Conservation (phyloP, 305 asterid genomes). For the Fraxinus baroniana region DNA sequence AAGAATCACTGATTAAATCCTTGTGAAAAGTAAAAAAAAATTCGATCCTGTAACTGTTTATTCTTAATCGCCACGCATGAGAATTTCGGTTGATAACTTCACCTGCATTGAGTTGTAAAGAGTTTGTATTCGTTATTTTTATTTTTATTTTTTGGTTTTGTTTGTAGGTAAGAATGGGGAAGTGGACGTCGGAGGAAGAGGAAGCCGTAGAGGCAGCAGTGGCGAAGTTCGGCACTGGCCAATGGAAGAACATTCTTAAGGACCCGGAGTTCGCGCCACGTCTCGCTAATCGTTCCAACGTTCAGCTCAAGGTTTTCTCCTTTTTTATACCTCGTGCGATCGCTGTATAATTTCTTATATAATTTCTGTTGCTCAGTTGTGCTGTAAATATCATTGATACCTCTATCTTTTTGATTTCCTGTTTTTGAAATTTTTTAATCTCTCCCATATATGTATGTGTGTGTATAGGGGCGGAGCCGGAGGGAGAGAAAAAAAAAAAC, state of each 20-base stretch:
- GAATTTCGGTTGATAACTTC: background rate
- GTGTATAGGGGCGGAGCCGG: background rate
- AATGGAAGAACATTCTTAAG: slow-evolving; percentile 52
- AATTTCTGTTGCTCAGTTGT: background rate
- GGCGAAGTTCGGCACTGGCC: slow-evolving; percentile 61
- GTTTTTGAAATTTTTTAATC: background rate
- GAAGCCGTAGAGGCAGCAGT: slow-evolving; percentile 62
- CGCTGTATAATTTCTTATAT: background rate
- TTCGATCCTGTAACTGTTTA: background rate
- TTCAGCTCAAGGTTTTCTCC: slow-evolving; percentile 61
- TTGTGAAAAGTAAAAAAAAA: background rate
- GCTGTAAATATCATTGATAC: background rate
- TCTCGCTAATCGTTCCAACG: slow-evolving; percentile 51
- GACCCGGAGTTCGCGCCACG: slow-evolving; percentile 46
- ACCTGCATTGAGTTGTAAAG: background rate
- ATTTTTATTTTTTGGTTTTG: background rate
- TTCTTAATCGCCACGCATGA: background rate
- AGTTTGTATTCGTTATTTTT: background rate
- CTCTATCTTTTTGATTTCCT: background rate
- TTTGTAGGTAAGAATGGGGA: slow-evolving; percentile 42
- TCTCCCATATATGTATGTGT: background rate
- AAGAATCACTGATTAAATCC: background rate
- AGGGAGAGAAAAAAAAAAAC: background rate
- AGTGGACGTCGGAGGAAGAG: slow-evolving; percentile 69
- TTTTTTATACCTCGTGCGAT: background rate